These are phyloP conservation scores for Trichoderma citrinoviride DNA, from an alignment of 2,329 filamentous ascomycete species.

Conservation along the genomic window DNA sequence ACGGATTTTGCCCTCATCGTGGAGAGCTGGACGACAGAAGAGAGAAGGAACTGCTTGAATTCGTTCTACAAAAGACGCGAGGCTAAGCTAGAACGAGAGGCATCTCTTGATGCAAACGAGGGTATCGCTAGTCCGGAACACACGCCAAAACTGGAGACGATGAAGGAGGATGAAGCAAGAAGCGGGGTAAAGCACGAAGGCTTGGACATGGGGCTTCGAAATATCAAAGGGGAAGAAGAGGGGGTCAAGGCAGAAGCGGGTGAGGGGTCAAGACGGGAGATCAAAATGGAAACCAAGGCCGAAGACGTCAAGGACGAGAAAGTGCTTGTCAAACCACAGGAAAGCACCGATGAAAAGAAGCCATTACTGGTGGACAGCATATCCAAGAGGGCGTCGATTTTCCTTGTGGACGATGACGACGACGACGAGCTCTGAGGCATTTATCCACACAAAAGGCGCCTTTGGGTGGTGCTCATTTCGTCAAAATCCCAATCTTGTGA, in stretches of 20 bases:
- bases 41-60: slow-evolving; percentile 74
- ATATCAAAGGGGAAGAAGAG: not conserved
- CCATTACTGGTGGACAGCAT: slow-evolving; percentile 26
- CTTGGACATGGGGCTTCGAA: not conserved
- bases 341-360: slow-evolving; percentile 24
- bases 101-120: slow-evolving; percentile 17
- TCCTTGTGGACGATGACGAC: slow-evolving; percentile 40
- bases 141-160: slow-evolving; percentile 1
- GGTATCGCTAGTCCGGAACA: slow-evolving; percentile 25
- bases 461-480: slow-evolving; percentile 40
- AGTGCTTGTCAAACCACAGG: slow-evolving; percentile 20
- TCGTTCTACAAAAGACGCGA: slow-evolving; percentile 72
- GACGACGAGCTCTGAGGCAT: slow-evolving; percentile 38
- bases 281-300: slow-evolving; percentile 17
- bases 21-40: slow-evolving; percentile 83
- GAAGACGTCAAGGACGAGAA: slow-evolving; percentile 25
- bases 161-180: slow-evolving; percentile 16
- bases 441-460: not conserved
- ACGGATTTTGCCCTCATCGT: slow-evolving; percentile 87
- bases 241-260: not conserved
- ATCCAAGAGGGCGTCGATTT: slow-evolving; percentile 36
- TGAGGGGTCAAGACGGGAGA: slow-evolving; percentile 27
- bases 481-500: slow-evolving; percentile 52
- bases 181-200: slow-evolving; percentile 12
- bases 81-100: slow-evolving; percentile 44